phyloP scores from a whole-genome alignment of 352 stramenopile genomes.

The Nothophytophthora sp. region DNA sequence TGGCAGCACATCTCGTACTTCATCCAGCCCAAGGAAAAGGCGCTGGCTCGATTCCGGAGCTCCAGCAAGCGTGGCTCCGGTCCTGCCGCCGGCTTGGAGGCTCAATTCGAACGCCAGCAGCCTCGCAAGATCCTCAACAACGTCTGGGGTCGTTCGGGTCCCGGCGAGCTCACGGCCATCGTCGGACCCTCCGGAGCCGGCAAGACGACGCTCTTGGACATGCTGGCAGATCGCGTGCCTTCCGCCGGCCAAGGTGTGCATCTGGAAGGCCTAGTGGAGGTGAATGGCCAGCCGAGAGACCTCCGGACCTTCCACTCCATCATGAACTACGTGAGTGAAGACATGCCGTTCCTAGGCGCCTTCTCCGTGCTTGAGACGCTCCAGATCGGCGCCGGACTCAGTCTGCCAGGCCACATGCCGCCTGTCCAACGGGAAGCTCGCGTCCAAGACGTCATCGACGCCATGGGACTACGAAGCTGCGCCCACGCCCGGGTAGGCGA shows the following conservation, averaged over 20 bases:
- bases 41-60: slow-evolving; percentile 10
- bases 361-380: slow-evolving; percentile 79
- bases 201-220: slow-evolving; percentile 73
- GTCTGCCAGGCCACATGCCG: slow-evolving; percentile 49
- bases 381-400: slow-evolving; percentile 64
- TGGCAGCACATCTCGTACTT: slow-evolving; percentile 71
- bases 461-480: slow-evolving; percentile 69
- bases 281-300: slow-evolving; percentile 57
- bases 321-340: slow-evolving; percentile 74
- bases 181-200: slow-evolving; percentile 67
- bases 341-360: slow-evolving; percentile 64
- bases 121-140: slow-evolving; percentile 66
- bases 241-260: slow-evolving; percentile 29
- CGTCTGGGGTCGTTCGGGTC: slow-evolving; percentile 58
- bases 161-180: slow-evolving; percentile 70
- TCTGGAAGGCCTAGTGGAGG: slow-evolving; percentile 51
- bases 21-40: slow-evolving; percentile 36
- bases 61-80: slow-evolving; percentile 28
- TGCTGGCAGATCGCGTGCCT: slow-evolving; percentile 55
- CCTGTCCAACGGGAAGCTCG: slow-evolving; percentile 49
- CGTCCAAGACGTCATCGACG: slow-evolving; percentile 70
- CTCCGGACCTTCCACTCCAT: slow-evolving; percentile 51
- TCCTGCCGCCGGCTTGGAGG: slow-evolving; percentile 22
- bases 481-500: slow-evolving; percentile 76
- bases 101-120: slow-evolving; percentile 34